These are phyloP conservation scores for Chalaropsis ovoidea DNA, from an alignment of 2,329 filamentous ascomycete genomes.

Conservation along the genomic window DNA sequence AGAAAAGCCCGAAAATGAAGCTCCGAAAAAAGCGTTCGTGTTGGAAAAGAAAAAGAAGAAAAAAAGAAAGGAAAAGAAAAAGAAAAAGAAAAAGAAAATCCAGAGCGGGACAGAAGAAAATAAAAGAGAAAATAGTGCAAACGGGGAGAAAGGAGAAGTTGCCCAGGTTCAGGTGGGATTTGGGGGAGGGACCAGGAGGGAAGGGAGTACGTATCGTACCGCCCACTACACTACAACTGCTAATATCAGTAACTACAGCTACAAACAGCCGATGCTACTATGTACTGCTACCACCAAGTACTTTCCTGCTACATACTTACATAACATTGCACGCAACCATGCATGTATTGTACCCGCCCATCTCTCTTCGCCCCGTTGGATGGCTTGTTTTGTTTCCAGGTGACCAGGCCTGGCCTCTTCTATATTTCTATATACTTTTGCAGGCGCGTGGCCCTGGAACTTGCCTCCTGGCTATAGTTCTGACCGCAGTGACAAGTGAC, in stretches of 20 bases:
- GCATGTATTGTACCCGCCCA: too few species aligned
- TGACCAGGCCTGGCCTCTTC: neutral
- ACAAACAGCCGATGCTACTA: neutral
- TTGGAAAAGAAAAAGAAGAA: neutral
- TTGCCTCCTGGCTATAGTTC: neutral
- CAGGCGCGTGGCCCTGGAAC: neutral
- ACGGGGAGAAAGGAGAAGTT: slow-evolving; percentile 20
- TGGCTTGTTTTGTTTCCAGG: neutral
- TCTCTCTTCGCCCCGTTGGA: neutral
- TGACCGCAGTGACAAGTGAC: neutral
- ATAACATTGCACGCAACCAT: too few species aligned
- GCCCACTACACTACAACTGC: neutral
- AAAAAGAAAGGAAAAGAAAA: neutral
- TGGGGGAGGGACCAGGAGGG: neutral
- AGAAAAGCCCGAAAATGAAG: slow-evolving; percentile 13
- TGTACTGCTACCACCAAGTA: neutral
- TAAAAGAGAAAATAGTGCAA: slow-evolving; percentile 8
- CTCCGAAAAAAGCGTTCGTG: slow-evolving; percentile 3
- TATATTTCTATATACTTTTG: neutral
- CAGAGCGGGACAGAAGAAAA: slow-evolving; percentile 11
- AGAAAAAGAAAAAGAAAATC: neutral
- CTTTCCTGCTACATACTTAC: neutral
- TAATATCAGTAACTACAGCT: slow-evolving; percentile 8
- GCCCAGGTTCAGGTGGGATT: neutral
- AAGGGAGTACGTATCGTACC: neutral